phyloP scores from a whole-genome alignment of 2,329 filamentous ascomycete species.

The Ophiostoma himal-ulmi region DNA sequence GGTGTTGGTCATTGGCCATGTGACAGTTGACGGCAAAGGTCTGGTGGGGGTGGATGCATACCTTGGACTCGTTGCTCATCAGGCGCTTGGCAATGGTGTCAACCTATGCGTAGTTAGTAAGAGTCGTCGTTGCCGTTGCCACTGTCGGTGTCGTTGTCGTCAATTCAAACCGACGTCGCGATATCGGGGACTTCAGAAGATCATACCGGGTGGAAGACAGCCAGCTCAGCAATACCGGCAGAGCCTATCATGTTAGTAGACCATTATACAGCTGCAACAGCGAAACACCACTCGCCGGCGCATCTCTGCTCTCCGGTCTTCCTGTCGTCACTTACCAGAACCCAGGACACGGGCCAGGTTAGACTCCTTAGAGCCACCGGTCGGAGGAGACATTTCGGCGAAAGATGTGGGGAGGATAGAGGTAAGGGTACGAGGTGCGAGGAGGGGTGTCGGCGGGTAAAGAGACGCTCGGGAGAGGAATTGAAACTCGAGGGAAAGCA shows the following conservation, averaged over 20 bases:
- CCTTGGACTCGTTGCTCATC: slow-evolving; percentile 92
- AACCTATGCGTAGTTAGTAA: slow-evolving; percentile 52
- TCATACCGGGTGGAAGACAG: slow-evolving; percentile 83
- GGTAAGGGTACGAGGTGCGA: neutral
- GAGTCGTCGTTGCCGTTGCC: neutral
- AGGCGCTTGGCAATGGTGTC: slow-evolving; percentile 98
- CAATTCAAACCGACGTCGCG: neutral
- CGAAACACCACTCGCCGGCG: neutral
- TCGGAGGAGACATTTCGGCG: slow-evolving; percentile 54
- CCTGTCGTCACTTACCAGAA: slow-evolving; percentile 58
- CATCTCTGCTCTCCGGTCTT: neutral
- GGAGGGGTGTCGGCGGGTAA: slow-evolving; percentile 11
- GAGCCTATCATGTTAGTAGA: slow-evolving; percentile 52
- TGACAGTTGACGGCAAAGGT: neutral
- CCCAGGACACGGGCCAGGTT: slow-evolving; percentile 81
- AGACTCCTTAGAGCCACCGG: slow-evolving; percentile 68
- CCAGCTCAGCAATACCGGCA: slow-evolving; percentile 86
- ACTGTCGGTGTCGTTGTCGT: too few relatives aligned
- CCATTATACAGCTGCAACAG: neutral
- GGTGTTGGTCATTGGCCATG: neutral
- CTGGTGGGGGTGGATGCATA: slow-evolving; percentile 36
- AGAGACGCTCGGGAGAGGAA: neutral
- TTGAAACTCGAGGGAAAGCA: neutral
- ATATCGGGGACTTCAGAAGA: slow-evolving; percentile 25
- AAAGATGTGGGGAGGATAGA: slow-evolving; percentile 1